phyloP scores from a whole-genome alignment of 208 protist genomes.

The Crithidia expoeki region DNA sequence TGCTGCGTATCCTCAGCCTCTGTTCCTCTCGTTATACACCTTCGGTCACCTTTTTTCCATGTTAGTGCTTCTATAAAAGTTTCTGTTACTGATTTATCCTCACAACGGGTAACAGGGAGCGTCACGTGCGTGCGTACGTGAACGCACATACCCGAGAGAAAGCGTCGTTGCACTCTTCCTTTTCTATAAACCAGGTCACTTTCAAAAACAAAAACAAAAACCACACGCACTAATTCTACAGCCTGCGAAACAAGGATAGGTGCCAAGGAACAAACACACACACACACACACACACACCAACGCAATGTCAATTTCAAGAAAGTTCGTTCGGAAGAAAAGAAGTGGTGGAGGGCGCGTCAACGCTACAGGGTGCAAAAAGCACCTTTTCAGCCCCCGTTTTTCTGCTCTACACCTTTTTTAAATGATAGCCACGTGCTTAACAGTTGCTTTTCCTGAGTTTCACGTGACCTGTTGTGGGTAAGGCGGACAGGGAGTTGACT shows the following conservation, averaged over 20 bases:
- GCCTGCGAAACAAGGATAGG: not conserved
- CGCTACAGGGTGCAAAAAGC: too few relatives aligned
- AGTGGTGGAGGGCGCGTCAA: too few relatives aligned
- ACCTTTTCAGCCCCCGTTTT: too few relatives aligned
- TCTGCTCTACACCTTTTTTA: too few relatives aligned
- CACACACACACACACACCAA: too few relatives aligned
- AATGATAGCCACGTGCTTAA: too few relatives aligned
- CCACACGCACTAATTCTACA: not conserved
- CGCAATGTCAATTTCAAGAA: too few relatives aligned
- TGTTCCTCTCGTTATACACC: constrained; percentile 14
- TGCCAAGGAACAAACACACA: too few relatives aligned
- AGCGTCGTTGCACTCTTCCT: constrained; percentile 5
- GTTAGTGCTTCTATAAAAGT: not conserved
- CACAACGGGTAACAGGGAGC: not conserved
- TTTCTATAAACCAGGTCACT: not conserved
- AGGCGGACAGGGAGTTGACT: not conserved
- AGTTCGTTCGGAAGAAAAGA: too few relatives aligned
- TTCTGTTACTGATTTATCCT: not conserved
- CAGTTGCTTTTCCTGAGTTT: not conserved
- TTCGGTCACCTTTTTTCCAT: constrained; percentile 10
- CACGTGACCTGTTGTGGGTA: not conserved
- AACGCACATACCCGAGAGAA: not conserved
- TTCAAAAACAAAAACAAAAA: not conserved
- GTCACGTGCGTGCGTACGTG: constrained; percentile 4
- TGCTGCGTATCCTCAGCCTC: constrained; percentile 7